These are phyloP conservation scores for Chlamydomonas incerta DNA, from an alignment of 139 green algal species.

Conservation along the genomic window DNA sequence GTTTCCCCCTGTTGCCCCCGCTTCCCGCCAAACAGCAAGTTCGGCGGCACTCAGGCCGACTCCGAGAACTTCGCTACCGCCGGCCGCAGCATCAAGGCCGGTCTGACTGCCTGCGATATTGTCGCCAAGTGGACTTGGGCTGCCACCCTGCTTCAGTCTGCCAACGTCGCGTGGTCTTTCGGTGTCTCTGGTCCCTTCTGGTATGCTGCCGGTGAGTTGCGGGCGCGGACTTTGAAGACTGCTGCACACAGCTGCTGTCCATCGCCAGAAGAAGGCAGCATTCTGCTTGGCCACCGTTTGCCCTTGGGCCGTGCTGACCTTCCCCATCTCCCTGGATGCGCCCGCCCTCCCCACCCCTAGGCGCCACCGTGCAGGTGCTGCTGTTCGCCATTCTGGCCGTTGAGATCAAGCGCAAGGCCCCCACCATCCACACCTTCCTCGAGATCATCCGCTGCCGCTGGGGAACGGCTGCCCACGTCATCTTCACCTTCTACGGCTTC, in stretches of 20 bases:
- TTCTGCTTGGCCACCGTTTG: background rate
- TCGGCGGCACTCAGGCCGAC: background rate
- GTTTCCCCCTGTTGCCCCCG: no score
- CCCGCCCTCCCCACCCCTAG: slow-evolving; percentile 48
- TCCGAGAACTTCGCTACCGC: slow-evolving; percentile 57
- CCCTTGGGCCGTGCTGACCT: no score
- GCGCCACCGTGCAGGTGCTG: slow-evolving; percentile 94
- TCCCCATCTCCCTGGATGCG: slow-evolving; percentile 81
- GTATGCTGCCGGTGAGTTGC: slow-evolving; percentile 73
- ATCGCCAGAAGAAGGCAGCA: background rate
- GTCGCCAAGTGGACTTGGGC: slow-evolving; percentile 63
- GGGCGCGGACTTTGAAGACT: no score
- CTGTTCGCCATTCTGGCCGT: slow-evolving; percentile 95
- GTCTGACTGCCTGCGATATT: slow-evolving; percentile 77
- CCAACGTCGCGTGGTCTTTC: slow-evolving; percentile 48
- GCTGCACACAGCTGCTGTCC: background rate
- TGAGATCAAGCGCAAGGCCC: slow-evolving; percentile 94
- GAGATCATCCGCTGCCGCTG: slow-evolving; percentile 84
- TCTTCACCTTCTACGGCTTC: slow-evolving; percentile 90
- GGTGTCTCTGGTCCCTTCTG: slow-evolving; percentile 80
- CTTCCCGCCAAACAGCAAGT: background rate
- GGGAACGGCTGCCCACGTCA: slow-evolving; percentile 77
- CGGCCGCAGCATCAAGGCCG: slow-evolving; percentile 73
- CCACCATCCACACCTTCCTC: slow-evolving; percentile 89
- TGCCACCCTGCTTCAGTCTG: slow-evolving; percentile 63